phyloP scores from a whole-genome alignment of 208 protist species.

The Willaertia magna region DNA sequence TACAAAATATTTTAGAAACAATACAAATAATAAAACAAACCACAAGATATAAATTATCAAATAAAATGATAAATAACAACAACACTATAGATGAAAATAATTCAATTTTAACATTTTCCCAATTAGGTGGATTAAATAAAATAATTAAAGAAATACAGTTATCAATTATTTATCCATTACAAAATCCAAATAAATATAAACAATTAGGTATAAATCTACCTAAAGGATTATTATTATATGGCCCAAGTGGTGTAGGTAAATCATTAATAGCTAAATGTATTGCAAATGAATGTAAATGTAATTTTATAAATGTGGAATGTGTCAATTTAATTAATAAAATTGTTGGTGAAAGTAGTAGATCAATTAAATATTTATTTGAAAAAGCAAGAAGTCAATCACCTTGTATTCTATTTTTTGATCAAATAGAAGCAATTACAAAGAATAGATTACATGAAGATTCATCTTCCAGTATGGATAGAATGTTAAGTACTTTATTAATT shows the following conservation, averaged over 20 bases:
- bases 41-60: neutral
- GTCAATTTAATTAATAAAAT: constrained; percentile 54
- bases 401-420: constrained; percentile 68
- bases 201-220: constrained; percentile 98
- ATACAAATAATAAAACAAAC: neutral
- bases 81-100: too few relatives aligned
- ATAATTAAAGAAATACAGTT: constrained; percentile 30
- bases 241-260: constrained; percentile 82
- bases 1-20: neutral
- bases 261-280: constrained; percentile 68
- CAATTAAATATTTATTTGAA: constrained; percentile 60
- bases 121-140: neutral
- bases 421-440: constrained; percentile 68
- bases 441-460: constrained; percentile 40
- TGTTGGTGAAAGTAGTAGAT: constrained; percentile 63
- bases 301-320: neutral
- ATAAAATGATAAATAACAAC: too few relatives aligned
- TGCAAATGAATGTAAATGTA: constrained; percentile 34
- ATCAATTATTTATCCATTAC: constrained; percentile 59
- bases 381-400: constrained; percentile 49
- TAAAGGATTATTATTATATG: constrained; percentile 85
- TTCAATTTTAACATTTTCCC: neutral
- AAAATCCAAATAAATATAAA: constrained; percentile 98
- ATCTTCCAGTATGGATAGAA: constrained; percentile 54
- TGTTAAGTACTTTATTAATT: constrained; percentile 66